phyloP scores from a whole-genome alignment of 106 monocot genomes.

The Apostasia shenzhenica region DNA sequence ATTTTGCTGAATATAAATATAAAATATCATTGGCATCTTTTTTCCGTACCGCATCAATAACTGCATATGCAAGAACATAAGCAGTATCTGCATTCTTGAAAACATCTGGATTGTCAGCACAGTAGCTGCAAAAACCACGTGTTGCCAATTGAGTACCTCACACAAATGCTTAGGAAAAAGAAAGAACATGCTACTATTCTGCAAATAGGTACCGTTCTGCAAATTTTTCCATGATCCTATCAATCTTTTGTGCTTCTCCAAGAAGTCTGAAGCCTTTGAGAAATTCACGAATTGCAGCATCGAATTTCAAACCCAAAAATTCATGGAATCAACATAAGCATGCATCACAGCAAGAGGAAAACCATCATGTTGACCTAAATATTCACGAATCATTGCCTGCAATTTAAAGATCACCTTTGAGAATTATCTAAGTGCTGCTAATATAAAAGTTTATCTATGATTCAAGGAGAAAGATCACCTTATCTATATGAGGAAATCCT shows the following conservation, averaged over 20 bases:
- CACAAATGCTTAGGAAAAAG: not conserved
- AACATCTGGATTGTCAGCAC: conserved; percentile 86
- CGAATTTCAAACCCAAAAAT: conserved; percentile 85
- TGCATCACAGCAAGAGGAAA: conserved; percentile 97
- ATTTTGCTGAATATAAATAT: too few species aligned
- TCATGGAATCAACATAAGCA: conserved; percentile 99
- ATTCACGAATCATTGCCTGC: conserved; percentile 92
- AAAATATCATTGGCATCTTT: too few species aligned
- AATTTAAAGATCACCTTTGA: conserved; percentile 10
- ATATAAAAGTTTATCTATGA: conserved; percentile 1
- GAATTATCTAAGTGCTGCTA: not conserved
- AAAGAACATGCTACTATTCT: not conserved
- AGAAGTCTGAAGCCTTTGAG: conserved; percentile 87
- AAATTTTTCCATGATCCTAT: conserved; percentile 99
- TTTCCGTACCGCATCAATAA: too few species aligned
- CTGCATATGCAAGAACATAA: conserved; percentile 95
- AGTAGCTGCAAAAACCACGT: conserved; percentile 69
- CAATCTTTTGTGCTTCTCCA: conserved; percentile 99
- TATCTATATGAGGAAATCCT: conserved; percentile 74
- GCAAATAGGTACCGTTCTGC: conserved; percentile 69
- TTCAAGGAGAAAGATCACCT: conserved; percentile 32
- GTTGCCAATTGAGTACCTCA: not conserved
- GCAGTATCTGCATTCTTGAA: conserved; percentile 95
- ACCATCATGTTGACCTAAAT: conserved; percentile 94
- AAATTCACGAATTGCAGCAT: conserved; percentile 92